These are phyloP conservation scores for Hymenoscyphus albidus DNA, from an alignment of 2,329 filamentous ascomycete species.

Conservation along the genomic window DNA sequence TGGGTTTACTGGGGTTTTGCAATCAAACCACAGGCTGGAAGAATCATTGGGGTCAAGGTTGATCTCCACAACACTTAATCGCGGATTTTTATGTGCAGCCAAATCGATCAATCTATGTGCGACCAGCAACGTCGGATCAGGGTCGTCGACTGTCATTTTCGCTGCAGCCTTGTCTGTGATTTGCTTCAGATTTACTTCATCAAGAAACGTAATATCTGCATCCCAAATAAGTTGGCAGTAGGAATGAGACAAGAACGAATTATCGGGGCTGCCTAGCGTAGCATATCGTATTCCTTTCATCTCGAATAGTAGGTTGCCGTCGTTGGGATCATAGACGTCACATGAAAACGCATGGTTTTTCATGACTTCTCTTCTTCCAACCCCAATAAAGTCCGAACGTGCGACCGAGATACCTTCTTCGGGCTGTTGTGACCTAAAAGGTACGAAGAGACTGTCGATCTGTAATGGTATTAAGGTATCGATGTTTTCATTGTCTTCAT, in stretches of 20 bases:
- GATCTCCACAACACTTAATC: not conserved
- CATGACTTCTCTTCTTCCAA: constrained; percentile 18
- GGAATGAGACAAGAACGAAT: constrained; percentile 8
- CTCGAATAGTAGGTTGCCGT: constrained; percentile 23
- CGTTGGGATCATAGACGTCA: constrained; percentile 20
- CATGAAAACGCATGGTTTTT: not conserved
- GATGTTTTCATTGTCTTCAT: no score
- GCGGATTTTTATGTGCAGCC: not conserved
- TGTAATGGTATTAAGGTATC: no score
- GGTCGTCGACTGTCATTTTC: not conserved
- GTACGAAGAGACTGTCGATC: no score
- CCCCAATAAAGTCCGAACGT: constrained; percentile 16
- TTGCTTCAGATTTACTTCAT: no score
- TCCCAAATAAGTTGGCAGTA: constrained; percentile 21
- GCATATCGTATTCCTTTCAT: constrained; percentile 23
- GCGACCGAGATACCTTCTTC: constrained; percentile 7
- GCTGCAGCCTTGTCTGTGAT: constrained; percentile 13
- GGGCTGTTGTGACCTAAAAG: no score
- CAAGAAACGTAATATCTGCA: constrained; percentile 21
- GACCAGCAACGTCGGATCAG: constrained; percentile 34
- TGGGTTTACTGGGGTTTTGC: constrained; percentile 35
- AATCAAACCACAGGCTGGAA: constrained; percentile 36
- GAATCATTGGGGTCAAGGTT: constrained; percentile 13
- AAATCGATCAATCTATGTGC: constrained; percentile 11
- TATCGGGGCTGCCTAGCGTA: constrained; percentile 11